Evolutionary conservation across 257 asterid species (phyloP), one percentile per base, ranked within the genome.

Genomic region (Solanum medicagineum): DNA sequence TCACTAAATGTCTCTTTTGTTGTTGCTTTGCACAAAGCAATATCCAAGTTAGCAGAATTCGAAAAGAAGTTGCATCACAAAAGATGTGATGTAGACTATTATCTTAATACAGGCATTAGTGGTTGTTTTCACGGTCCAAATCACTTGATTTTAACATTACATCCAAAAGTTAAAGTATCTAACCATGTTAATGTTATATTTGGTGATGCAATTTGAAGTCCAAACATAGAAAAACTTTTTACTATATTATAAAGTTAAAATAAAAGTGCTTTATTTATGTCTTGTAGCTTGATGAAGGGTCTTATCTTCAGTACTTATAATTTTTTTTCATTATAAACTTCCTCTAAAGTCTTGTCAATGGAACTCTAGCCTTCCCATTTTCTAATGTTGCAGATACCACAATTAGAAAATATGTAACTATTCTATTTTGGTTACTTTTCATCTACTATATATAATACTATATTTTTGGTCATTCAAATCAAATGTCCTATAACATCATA

Each of bases 331-430:
- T 62, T 75, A 20, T 22, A 54, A 77, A 68, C 54, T 26, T 24
- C 47, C 29, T 84, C 84, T 84, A 80, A 81, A 60, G 90, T 88
- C 86, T 40, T 84, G 84, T 86, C 87, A 81, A 80, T 84, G 32
- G 55, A 65, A 79, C 86, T 83, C 73, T 5, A 70, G 77, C 24
- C 16, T 70, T 70, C 81, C 44, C 83, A 69, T 4, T 85, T 73
- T 83, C 13, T 65, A 26, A 63, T 82, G 66, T 66, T 15, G 15
- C 65, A 66, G 56, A 24, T 53, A 17, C 66, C 15, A 63, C 10
- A 66, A 51, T 42, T 51, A 26, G 56, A 66, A 83, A 51, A 66
- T 63, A 6, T 47, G 29, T 42, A 20, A 15, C 80, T 10, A 10
- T 83, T 51, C 80, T 66, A 49, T 83, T 49, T 53, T 79, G 47